These are phyloP conservation scores for Aspergillus costaricaensis DNA, from an alignment of 2,329 filamentous ascomycete species.

Conservation along the genomic window DNA sequence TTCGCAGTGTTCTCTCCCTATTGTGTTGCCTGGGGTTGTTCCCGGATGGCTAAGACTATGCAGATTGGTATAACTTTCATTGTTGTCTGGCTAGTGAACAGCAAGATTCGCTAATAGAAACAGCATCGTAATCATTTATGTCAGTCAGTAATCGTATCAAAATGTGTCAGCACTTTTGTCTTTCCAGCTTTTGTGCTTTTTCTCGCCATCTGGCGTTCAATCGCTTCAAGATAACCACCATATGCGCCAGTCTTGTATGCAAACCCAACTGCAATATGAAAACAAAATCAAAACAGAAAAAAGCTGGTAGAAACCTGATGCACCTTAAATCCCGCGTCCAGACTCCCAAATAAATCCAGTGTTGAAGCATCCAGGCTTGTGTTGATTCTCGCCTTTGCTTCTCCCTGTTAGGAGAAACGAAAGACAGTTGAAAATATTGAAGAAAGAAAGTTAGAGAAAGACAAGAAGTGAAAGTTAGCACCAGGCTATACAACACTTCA, in stretches of 20 bases:
- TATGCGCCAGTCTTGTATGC: slow-evolving; percentile 5
- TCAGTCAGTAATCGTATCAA: neutral
- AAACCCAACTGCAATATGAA: neutral
- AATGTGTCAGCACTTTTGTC: slow-evolving; percentile 8
- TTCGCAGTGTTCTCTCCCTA: no score
- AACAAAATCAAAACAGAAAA: neutral
- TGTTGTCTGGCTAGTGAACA: neutral
- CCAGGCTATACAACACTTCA: neutral
- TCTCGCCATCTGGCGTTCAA: slow-evolving; percentile 3
- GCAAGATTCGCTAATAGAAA: slow-evolving; percentile 1
- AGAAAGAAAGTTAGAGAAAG: neutral
- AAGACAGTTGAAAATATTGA: neutral
- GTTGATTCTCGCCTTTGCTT: slow-evolving; percentile 10
- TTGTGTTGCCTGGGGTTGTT: neutral
- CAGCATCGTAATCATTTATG: slow-evolving; percentile 7
- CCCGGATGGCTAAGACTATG: neutral
- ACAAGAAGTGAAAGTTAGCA: neutral
- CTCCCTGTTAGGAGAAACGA: neutral
- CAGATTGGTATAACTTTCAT: neutral
- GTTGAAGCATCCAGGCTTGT: slow-evolving; percentile 9
- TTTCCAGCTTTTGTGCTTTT: slow-evolving; percentile 6
- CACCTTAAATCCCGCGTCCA: neutral
- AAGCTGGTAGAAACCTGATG: neutral
- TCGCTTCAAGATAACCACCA: neutral
- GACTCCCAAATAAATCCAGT: slow-evolving; percentile 8